Percentiles rank a stretch among this genome's conserved stretches.
These are phyloP conservation scores for Ceratocystis diversiconidia DNA, from an alignment of 2,329 filamentous ascomycete genomes.

Conservation along the genomic window DNA sequence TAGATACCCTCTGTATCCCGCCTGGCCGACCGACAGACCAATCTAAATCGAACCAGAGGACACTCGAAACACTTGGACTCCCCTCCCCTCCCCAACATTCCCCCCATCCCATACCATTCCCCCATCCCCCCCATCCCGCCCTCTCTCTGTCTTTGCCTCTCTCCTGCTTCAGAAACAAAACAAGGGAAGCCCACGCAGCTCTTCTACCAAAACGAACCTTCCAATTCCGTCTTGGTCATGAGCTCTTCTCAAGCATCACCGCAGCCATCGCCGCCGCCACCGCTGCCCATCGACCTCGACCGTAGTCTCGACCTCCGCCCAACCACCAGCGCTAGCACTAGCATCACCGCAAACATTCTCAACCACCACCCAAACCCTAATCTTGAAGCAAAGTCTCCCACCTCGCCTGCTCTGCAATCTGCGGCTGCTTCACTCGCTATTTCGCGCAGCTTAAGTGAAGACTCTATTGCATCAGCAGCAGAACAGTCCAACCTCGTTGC, in stretches of 20 bases:
- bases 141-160: neutral
- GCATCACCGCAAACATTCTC: neutral
- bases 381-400: constrained; percentile 15
- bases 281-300: neutral
- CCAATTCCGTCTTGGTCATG: neutral
- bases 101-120: neutral
- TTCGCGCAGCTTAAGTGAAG: constrained; percentile 15
- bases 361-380: neutral
- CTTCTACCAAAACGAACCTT: neutral
- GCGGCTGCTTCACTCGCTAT: constrained; percentile 17
- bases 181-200: neutral
- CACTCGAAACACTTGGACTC: constrained; percentile 1
- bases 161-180: constrained; percentile 1
- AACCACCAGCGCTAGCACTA: neutral
- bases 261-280: constrained; percentile 2
- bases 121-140: neutral
- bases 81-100: neutral
- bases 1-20: neutral
- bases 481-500: constrained; percentile 35
- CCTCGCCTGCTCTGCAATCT: constrained; percentile 16
- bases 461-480: constrained; percentile 45
- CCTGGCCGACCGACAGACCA: neutral
- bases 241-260: neutral
- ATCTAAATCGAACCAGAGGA: neutral
- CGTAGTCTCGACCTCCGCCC: neutral